phyloP scores from a whole-genome alignment of 2,329 filamentous ascomycete species.

The Aureobasidium melanogenum region DNA sequence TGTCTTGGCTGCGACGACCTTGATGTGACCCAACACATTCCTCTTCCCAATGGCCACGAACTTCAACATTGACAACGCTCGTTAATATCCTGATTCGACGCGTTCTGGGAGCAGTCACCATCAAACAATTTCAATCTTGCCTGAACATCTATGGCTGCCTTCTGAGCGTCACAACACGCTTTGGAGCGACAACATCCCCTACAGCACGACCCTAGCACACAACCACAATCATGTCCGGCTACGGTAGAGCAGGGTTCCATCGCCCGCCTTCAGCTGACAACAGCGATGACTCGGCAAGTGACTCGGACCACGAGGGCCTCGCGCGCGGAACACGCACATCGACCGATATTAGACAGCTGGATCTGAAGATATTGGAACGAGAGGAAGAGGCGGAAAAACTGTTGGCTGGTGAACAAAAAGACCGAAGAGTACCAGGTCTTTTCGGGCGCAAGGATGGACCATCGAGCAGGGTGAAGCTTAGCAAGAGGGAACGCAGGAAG shows the following conservation, averaged over 20 bases:
- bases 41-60: neutral
- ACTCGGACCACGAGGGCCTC: conserved; percentile 16
- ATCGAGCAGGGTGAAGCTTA: conserved; percentile 12
- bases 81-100: neutral
- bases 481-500: conserved; percentile 25
- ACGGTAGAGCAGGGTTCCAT: conserved; percentile 14
- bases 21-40: neutral
- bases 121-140: neutral
- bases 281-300: conserved; percentile 8
- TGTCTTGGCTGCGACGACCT: neutral
- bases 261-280: conserved; percentile 6
- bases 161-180: neutral
- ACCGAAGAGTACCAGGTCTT: conserved; percentile 16
- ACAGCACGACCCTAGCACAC: neutral
- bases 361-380: conserved; percentile 34
- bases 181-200: neutral
- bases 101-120: neutral
- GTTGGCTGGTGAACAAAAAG: conserved; percentile 24
- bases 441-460: conserved; percentile 21
- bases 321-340: conserved; percentile 26
- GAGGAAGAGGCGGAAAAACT: conserved; percentile 40
- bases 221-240: neutral
- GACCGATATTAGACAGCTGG: conserved; percentile 27
- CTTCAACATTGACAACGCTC: neutral
- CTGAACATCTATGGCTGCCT: neutral